Percentiles rank a stretch among this genome's conserved stretches.
Conservation (phyloP, 371 early-diverging fungal species). For the Lichtheimia ramosa region DNA sequence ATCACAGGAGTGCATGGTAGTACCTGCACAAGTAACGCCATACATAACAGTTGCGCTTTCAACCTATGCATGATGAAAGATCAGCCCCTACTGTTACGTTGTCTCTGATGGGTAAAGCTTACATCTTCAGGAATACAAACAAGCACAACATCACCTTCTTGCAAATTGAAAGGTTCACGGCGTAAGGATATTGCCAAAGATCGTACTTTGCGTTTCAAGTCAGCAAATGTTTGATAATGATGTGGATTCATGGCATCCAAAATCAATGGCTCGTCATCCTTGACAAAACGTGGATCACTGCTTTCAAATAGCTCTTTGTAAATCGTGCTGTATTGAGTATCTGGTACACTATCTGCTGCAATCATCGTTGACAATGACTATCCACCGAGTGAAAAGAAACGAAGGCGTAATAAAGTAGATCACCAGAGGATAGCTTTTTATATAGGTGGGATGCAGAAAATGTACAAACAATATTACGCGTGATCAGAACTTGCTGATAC, state of each 20-base stretch:
- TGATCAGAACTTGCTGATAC: too few species aligned
- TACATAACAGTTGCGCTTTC: not conserved
- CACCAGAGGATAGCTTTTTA: too few species aligned
- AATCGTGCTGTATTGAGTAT: too few species aligned
- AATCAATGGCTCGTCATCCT: constrained; percentile 1
- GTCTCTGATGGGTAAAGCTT: not conserved
- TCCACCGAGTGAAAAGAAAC: too few species aligned
- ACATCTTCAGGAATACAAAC: not conserved
- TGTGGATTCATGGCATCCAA: not conserved
- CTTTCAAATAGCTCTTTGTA: not conserved
- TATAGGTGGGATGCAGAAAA: too few species aligned
- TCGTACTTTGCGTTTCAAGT: not conserved
- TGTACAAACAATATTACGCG: too few species aligned
- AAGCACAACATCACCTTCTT: not conserved
- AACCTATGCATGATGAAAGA: not conserved
- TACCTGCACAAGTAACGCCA: not conserved
- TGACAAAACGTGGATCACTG: not conserved
- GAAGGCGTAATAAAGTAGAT: too few species aligned
- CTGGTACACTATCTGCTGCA: too few species aligned
- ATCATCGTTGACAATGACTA: too few species aligned
- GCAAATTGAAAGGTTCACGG: not conserved
- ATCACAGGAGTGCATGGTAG: not conserved
- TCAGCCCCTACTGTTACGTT: not conserved
- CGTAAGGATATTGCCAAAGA: not conserved
- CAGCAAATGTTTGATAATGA: not conserved